Evolutionary conservation across 345 rosid species (phyloP).

Genomic region (Adansonia digitata): DNA sequence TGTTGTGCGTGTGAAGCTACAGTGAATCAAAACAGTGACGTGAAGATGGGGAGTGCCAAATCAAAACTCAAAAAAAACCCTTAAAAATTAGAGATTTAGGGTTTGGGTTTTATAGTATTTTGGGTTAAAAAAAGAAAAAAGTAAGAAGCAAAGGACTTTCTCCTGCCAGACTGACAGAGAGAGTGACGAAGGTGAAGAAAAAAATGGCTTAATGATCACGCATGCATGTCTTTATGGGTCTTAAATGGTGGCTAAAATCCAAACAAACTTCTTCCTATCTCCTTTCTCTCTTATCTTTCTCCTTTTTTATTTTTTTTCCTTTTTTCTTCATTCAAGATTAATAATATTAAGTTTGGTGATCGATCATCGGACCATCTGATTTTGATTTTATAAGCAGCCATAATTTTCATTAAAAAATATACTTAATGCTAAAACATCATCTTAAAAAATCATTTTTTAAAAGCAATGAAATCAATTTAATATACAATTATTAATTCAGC

Average conservation of each 20-base stretch:
- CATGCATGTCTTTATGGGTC: conserved; percentile 25
- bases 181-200: conserved; percentile 22
- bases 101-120: conserved; percentile 18
- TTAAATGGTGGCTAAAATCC: conserved; percentile 28
- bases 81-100: conserved; percentile 33
- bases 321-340: too few species aligned
- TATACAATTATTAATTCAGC: too few species aligned
- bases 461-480: too few species aligned
- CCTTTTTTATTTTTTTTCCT: too few species aligned
- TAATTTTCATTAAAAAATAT: too few species aligned
- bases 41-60: conserved; percentile 15
- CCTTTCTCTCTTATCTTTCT: too few species aligned
- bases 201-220: conserved; percentile 40
- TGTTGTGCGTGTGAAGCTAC: not conserved
- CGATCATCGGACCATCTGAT: too few species aligned
- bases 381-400: too few species aligned
- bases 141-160: not conserved
- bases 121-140: not conserved
- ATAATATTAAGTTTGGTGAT: too few species aligned
- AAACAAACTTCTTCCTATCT: not conserved
- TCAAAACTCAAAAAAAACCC: not conserved
- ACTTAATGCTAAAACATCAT: too few species aligned
- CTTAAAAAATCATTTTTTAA: too few species aligned
- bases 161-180: not conserved
- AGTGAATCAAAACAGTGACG: conserved; percentile 7